Base-by-base conservation (phyloP, 1,284 basidiomycete genomes). In the Vanrija sp. region DNA sequence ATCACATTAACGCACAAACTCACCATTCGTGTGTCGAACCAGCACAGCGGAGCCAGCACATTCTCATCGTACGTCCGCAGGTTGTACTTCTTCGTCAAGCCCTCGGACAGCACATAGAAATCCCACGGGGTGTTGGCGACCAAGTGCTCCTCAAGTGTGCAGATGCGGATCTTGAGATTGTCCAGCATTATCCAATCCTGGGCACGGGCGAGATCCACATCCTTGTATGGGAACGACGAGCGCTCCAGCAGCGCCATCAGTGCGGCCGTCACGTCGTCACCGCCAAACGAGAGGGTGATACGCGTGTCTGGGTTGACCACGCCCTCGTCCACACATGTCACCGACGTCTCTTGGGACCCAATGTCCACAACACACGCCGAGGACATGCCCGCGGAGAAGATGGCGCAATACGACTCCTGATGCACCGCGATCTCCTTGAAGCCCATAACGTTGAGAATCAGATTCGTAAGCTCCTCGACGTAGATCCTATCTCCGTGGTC, bases 281-380 rank as follows among this genome's bases (percentile, higher is more conserved):
- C 94, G 26, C 92, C 95, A 73, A 93, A 89, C 60, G 86, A 86
- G 43, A 98, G 81, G 28, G 83, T 81, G 77, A 98, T 86, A 57
- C 91, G 92, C 3, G 91, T 92, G 64, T 98, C 96, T 3, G 87
- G 74, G 25, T 94, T 78, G 15, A 98, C 84, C 49, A 95, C 74
- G 1, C 96, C 96, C 68, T 99, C 96, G 62, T 98, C 96, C 7
- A 98, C 89, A 68, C 95, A 98, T 0, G 93, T 86, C 50, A 99
- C 85, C 61, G 85, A 90, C 3, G 89, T 93, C 60, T 83, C 85
- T 23, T 82, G 83, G 6, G 94, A 88, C 10, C 96, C 96, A 52
- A 98, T 86, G 71, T 98, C 92, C 38, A 98, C 89, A 3, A 99
- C 90, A 69, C 95, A 98, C 12, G 93, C 94, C 61, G 86, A 88